phyloP scores from a whole-genome alignment of 495 filamentous ascomycete species.

The Aspergillus nidulans region DNA sequence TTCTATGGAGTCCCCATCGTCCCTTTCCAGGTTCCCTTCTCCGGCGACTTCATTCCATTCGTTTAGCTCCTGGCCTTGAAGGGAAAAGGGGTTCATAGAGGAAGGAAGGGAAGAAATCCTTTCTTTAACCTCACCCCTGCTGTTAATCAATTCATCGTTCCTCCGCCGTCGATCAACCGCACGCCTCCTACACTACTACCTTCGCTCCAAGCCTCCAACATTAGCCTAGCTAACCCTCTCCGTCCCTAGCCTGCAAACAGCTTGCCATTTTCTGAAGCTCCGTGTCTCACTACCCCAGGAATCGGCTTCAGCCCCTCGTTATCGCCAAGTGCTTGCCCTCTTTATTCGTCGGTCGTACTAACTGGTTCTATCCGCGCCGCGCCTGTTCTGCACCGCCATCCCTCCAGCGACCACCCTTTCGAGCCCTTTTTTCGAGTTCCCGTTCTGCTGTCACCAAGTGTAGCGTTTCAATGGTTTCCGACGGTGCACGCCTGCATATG shows the following conservation, averaged over 20 bases:
- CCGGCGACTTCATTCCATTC: conserved; percentile 1
- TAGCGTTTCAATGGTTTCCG: conserved; percentile 10
- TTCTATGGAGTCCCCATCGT: conserved; percentile 17
- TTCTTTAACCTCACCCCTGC: conserved; percentile 5
- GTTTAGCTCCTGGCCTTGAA: background rate
- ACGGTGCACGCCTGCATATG: conserved; percentile 13
- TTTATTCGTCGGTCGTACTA: conserved; percentile 10
- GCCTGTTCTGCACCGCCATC: conserved; percentile 8
- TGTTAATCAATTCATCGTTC: conserved; percentile 12
- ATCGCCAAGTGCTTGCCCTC: background rate
- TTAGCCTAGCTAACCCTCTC: conserved; percentile 12
- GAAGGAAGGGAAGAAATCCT: conserved; percentile 6
- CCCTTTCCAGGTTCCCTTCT: conserved; percentile 10
- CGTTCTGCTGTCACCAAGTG: background rate
- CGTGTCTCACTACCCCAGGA: background rate
- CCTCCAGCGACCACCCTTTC: background rate
- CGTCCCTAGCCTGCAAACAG: conserved; percentile 3
- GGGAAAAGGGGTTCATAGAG: conserved; percentile 7
- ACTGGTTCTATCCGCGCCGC: background rate
- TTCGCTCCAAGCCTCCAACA: conserved; percentile 13
- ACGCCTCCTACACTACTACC: conserved; percentile 14
- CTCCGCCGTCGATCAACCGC: conserved; percentile 23
- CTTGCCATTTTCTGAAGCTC: background rate
- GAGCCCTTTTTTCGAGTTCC: background rate
- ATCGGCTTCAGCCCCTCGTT: background rate